phyloP scores from a whole-genome alignment of 257 asterid species.

The Solanum virginianum region DNA sequence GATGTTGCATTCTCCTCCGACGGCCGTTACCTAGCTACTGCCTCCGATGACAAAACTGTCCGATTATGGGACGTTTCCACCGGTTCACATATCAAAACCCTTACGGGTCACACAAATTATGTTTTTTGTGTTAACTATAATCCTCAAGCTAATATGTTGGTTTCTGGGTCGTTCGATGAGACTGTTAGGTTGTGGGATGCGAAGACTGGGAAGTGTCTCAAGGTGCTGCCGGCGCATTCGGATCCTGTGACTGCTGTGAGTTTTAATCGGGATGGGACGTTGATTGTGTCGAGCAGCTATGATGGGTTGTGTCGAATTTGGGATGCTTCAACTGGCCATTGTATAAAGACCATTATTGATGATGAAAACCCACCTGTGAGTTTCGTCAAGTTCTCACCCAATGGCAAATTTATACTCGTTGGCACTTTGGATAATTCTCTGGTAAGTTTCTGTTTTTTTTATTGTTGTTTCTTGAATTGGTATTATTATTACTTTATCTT shows the following conservation, averaged over 20 bases:
- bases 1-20: constrained; percentile 83
- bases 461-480: background rate
- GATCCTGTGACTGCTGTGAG: constrained; percentile 85
- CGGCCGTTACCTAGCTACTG: constrained; percentile 70
- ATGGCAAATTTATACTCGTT: constrained; percentile 78
- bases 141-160: constrained; percentile 79
- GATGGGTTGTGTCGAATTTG: constrained; percentile 97
- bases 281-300: constrained; percentile 79
- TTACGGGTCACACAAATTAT: constrained; percentile 75
- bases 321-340: constrained; percentile 95
- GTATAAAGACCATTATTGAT: constrained; percentile 85
- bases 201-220: constrained; percentile 74
- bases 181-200: constrained; percentile 94
- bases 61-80: constrained; percentile 76
- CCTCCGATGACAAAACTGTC: constrained; percentile 86
- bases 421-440: constrained; percentile 83
- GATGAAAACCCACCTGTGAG: constrained; percentile 97
- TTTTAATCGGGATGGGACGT: constrained; percentile 70
- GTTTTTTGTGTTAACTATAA: constrained; percentile 79
- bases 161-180: constrained; percentile 84
- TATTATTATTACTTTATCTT: background rate
- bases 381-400: constrained; percentile 88
- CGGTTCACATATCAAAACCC: constrained; percentile 71
- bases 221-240: constrained; percentile 92
- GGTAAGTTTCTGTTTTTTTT: constrained; percentile 29